phyloP scores from a whole-genome alignment of 106 monocot species.

The Cymbidium sinense region DNA sequence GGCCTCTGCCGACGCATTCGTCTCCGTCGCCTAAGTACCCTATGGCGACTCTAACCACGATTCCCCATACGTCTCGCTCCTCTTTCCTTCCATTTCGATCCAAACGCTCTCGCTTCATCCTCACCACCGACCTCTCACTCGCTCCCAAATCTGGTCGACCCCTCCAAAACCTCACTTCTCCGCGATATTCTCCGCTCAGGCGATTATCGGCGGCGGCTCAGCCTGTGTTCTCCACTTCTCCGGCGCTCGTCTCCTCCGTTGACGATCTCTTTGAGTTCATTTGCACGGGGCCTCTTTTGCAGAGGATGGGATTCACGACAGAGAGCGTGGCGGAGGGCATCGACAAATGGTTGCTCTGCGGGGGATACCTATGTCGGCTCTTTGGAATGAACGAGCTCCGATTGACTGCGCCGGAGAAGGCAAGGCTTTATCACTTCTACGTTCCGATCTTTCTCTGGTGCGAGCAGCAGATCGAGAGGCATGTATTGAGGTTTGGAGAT shows the following conservation, averaged over 20 bases:
- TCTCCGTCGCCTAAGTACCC: neutral
- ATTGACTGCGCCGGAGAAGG: constrained; percentile 55
- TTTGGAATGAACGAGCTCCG: constrained; percentile 59
- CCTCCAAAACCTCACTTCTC: neutral
- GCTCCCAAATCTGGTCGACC: neutral
- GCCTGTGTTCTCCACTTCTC: constrained; percentile 27
- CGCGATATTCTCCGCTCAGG: neutral
- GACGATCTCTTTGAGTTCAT: constrained; percentile 75
- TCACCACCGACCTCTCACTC: neutral
- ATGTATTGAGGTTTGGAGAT: constrained; percentile 42
- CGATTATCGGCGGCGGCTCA: constrained; percentile 5
- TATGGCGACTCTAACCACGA: neutral
- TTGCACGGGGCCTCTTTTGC: constrained; percentile 62
- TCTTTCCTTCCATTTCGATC: neutral
- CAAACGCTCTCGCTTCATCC: neutral
- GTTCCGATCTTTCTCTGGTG: constrained; percentile 94
- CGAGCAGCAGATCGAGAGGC: constrained; percentile 58
- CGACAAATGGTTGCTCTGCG: constrained; percentile 68
- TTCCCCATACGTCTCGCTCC: neutral
- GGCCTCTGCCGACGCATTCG: neutral
- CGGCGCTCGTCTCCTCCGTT: constrained; percentile 68
- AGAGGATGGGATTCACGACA: constrained; percentile 49
- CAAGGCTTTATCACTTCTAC: constrained; percentile 85
- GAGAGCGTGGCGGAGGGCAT: constrained; percentile 56
- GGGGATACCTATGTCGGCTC: constrained; percentile 49